These are phyloP conservation scores for Penicillium frequentans DNA, from an alignment of 2,329 filamentous ascomycete species.

Conservation along the genomic window DNA sequence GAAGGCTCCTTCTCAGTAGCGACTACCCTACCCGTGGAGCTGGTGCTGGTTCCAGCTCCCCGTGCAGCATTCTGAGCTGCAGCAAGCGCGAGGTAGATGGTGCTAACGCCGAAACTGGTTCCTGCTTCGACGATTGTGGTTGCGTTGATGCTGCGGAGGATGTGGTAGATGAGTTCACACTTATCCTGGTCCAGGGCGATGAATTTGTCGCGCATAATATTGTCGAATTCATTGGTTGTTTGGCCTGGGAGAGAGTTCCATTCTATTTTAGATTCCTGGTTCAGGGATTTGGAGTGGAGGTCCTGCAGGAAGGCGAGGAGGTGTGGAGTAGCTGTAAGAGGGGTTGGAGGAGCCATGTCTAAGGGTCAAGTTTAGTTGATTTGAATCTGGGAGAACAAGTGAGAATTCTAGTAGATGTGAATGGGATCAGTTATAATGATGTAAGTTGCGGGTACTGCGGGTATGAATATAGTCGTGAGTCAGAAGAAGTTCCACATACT, in stretches of 20 bases:
- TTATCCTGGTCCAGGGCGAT: conserved; percentile 62
- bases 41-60: neutral
- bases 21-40: conserved; percentile 49
- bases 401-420: neutral
- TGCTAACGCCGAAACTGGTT: conserved; percentile 62
- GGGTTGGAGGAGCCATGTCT: conserved; percentile 17
- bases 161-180: conserved; percentile 56
- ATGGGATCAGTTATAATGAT: neutral
- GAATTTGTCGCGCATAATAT: conserved; percentile 56
- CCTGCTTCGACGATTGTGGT: conserved; percentile 59
- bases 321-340: conserved; percentile 9
- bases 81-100: conserved; percentile 62
- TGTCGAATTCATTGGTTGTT: conserved; percentile 30
- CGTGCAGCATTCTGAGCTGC: conserved; percentile 48
- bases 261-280: conserved; percentile 29
- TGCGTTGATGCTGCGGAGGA: conserved; percentile 52
- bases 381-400: neutral
- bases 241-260: conserved; percentile 21
- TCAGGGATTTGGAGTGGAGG: conserved; percentile 33
- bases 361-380: neutral
- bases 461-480: neutral
- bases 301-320: conserved; percentile 28
- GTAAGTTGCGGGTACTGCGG: neutral
- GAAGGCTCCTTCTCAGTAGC: conserved; percentile 60
- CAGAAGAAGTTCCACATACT: neutral